Evolutionary conservation across 2,329 filamentous ascomycete genomes (phyloP).

Genomic region (Clonostachys chloroleuca): DNA sequence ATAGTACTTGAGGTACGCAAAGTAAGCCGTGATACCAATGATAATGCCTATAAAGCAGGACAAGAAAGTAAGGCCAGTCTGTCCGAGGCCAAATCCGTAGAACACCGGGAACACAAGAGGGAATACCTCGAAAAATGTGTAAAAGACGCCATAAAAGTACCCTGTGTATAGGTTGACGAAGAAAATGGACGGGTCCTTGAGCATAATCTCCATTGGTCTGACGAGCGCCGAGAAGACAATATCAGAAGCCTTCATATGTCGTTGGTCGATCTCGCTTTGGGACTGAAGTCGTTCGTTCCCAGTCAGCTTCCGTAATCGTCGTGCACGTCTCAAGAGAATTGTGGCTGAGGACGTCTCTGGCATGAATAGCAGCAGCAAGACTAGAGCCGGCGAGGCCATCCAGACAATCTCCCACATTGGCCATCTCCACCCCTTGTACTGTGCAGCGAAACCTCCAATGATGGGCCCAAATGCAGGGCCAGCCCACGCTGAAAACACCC

Average conservation of each 20-base stretch:
- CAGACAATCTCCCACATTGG: conserved; percentile 31
- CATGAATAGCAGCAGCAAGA: conserved; percentile 49
- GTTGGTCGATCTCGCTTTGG: conserved; percentile 53
- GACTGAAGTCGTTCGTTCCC: conserved; percentile 41
- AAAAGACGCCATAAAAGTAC: conserved; percentile 33
- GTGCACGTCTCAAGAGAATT: conserved; percentile 50
- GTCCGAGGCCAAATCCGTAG: conserved; percentile 36
- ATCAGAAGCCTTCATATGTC: conserved; percentile 30
- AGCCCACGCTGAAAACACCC: conserved; percentile 23
- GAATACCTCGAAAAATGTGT: conserved; percentile 43
- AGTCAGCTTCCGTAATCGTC: conserved; percentile 47
- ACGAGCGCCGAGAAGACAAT: conserved; percentile 35
- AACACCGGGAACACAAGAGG: conserved; percentile 36
- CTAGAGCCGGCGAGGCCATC: conserved; percentile 12
- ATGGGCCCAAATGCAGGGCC: conserved; percentile 36
- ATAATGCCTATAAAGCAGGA: conserved; percentile 30
- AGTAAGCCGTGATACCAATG: conserved; percentile 25
- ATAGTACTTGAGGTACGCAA: not conserved
- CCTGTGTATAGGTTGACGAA: conserved; percentile 34
- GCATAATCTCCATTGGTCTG: conserved; percentile 25
- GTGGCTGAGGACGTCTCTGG: conserved; percentile 52
- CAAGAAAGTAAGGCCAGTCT: conserved; percentile 34
- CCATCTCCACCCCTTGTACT: conserved; percentile 41
- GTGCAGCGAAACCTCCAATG: conserved; percentile 38
- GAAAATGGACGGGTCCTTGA: conserved; percentile 33